Evolutionary conservation across 345 rosid species (phyloP).

Genomic region (Hypericum androsaemum): DNA sequence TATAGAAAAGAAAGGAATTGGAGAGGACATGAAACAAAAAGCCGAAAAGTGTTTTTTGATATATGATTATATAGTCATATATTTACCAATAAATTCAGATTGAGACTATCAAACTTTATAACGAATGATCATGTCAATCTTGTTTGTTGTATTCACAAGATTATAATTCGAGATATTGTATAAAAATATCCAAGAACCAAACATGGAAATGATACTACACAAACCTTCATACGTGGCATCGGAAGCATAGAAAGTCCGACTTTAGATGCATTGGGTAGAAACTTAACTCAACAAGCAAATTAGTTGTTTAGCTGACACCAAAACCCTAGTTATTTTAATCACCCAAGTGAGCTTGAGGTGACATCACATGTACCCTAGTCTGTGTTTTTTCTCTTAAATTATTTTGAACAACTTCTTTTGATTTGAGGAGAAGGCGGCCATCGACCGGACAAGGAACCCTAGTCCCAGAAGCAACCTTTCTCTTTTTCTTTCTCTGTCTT

Average conservation of each 20-base stretch:
- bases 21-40: too few relatives aligned
- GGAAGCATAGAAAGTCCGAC: conserved; percentile 45
- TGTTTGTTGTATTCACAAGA: too few relatives aligned
- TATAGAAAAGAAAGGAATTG: too few relatives aligned
- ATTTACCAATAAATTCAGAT: too few relatives aligned
- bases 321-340: conserved; percentile 19
- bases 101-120: too few relatives aligned
- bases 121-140: too few relatives aligned
- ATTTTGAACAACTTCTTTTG: conserved; percentile 19
- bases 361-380: conserved; percentile 24
- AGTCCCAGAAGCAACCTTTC: conserved; percentile 38
- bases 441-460: conserved; percentile 49
- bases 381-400: conserved; percentile 13
- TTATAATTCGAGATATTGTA: too few relatives aligned
- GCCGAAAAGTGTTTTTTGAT: too few relatives aligned
- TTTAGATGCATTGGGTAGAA: conserved; percentile 74
- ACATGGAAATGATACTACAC: conserved; percentile 24
- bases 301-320: conserved; percentile 54
- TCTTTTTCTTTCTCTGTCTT: conserved; percentile 3
- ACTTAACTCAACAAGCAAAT: conserved; percentile 56
- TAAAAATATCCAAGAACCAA: too few relatives aligned
- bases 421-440: conserved; percentile 14
- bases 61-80: too few relatives aligned
- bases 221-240: conserved; percentile 26
- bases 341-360: conserved; percentile 14